These are phyloP conservation scores for Mollisiaceae sp. DNA, from an alignment of 2,329 filamentous ascomycete species.

Conservation along the genomic window DNA sequence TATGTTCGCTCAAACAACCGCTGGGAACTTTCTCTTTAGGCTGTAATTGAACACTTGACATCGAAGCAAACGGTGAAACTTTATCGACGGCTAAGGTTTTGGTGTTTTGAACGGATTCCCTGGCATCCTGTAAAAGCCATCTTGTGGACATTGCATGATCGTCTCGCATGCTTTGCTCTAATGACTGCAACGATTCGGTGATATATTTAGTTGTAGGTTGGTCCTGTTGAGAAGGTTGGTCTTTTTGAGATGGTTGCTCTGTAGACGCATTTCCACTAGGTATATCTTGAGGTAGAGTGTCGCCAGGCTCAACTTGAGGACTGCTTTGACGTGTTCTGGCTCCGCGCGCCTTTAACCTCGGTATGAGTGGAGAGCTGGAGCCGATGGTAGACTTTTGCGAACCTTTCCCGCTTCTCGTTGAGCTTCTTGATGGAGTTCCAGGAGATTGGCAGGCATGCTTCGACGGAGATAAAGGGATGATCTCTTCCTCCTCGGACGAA, in stretches of 20 bases:
- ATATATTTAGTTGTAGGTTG: background rate
- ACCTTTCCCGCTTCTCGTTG: background rate
- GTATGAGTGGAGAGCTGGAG: conserved; percentile 12
- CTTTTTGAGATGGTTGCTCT: background rate
- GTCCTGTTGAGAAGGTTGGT: background rate
- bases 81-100: conserved; percentile 23
- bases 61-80: conserved; percentile 32
- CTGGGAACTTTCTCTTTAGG: conserved; percentile 13
- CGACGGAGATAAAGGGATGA: background rate
- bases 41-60: conserved; percentile 21
- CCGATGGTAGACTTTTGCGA: conserved; percentile 7
- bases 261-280: background rate
- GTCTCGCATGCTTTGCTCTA: conserved; percentile 21
- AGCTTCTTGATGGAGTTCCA: conserved; percentile 3
- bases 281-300: background rate
- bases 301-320: background rate
- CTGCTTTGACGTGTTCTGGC: background rate
- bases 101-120: conserved; percentile 1
- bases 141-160: conserved; percentile 28
- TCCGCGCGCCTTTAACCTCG: background rate
- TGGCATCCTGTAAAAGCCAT: conserved; percentile 30
- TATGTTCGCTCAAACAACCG: conserved; percentile 10
- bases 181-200: background rate
- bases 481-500: conserved; percentile 2
- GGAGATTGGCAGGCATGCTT: background rate